Evolutionary conservation across 2,329 filamentous ascomycete species (phyloP).

Genomic region (Penicillium sp.): DNA sequence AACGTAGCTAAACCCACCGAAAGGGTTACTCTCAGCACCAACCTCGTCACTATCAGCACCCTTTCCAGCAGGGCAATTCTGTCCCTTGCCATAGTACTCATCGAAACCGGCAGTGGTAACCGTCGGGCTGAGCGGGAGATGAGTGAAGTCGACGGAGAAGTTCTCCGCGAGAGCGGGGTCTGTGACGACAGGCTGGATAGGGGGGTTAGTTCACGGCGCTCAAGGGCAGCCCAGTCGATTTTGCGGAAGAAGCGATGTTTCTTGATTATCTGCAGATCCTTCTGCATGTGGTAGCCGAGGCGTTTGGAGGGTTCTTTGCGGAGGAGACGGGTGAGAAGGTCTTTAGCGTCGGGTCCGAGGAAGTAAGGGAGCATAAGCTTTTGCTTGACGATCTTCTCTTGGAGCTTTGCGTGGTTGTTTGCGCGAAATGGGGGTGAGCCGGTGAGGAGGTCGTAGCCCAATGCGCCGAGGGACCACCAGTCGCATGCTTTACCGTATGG

Average conservation of each 20-base stretch:
- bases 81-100: slow-evolving; percentile 25
- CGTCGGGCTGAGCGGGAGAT: slow-evolving; percentile 74
- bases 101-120: slow-evolving; percentile 37
- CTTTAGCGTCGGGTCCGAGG: slow-evolving; percentile 86
- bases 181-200: slow-evolving; percentile 90
- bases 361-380: slow-evolving; percentile 89
- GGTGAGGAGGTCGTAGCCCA: slow-evolving; percentile 89
- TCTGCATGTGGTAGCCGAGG: slow-evolving; percentile 82
- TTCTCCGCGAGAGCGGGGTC: slow-evolving; percentile 96
- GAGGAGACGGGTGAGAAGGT: slow-evolving; percentile 82
- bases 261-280: slow-evolving; percentile 82
- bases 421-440: slow-evolving; percentile 88
- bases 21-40: slow-evolving; percentile 39
- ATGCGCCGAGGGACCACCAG: slow-evolving; percentile 96
- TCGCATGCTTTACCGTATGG: slow-evolving; percentile 93
- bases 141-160: slow-evolving; percentile 89
- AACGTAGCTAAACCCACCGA: slow-evolving; percentile 51
- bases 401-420: slow-evolving; percentile 89
- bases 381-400: slow-evolving; percentile 92
- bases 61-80: slow-evolving; percentile 18
- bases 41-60: slow-evolving; percentile 6
- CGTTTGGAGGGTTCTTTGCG: slow-evolving; percentile 91
- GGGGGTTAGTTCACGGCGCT: slow-evolving; percentile 79
- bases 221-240: slow-evolving; percentile 90
- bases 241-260: slow-evolving; percentile 94